Evolutionary conservation across 768 basidiomycete genomes (phyloP), one percentile per base, ranked within the genome.

Genomic region (Tubosaeta sp.): DNA sequence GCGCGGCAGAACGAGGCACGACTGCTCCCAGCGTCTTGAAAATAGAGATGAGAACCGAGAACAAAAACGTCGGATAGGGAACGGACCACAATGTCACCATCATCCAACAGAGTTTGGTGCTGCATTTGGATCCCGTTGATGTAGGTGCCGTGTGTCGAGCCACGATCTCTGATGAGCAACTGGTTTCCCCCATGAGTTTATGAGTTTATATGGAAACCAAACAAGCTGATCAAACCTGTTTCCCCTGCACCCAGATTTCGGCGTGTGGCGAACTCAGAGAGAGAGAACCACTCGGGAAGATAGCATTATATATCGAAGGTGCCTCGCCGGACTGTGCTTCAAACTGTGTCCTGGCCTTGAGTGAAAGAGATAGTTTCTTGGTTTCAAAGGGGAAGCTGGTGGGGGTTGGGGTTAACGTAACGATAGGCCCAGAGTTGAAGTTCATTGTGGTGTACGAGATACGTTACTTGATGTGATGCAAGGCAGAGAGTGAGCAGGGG

Each of bases 81-180:
- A 69, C 73, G 50, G 51, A 79, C 79, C 53, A 80, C 59, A 7
- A 70, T 63, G 52, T 80, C 79, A 18, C 76, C 76, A 9, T 67
- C 58, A 46, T 69, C 70, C 22, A 80, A 61, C 6, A 64, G 49
- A 1, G 69, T 73, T 38, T 66, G 68, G 16, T 69, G 60, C 18
- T 64, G 65, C 53, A 79, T 69, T 53, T 67, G 70, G 49, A 66
- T 50, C 27, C 73, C 73, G 51, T 80, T 80, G 44, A 80, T 65
- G 54, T 68, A 76, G 29, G 79, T 80, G 11, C 79, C 77, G 46
- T 76, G 74, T 7, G 71, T 57, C 6, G 76, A 71, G 16, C 72
- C 70, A 39, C 76, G 67, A 59, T 80, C 79, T 34, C 72, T 71
- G 48, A 80, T 72, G 48, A 70, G 73, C 14, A 77, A 60, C 78